Evolutionary conservation across 805 yeast species (phyloP).

Genomic region (Pichia thaimueangensis): DNA sequence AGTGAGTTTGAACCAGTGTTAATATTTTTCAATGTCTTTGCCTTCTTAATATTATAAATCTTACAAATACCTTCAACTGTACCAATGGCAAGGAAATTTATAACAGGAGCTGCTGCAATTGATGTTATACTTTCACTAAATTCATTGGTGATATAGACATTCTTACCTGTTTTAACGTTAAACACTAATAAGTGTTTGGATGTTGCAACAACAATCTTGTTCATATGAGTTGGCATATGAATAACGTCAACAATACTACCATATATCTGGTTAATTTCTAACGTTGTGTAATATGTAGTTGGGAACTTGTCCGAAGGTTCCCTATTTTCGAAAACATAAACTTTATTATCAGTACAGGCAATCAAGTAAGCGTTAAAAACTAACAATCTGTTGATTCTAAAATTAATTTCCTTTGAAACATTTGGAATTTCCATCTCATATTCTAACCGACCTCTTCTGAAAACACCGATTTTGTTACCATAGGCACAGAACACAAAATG

Average conservation of each 20-base stretch:
- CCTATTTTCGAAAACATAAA: constrained; percentile 30
- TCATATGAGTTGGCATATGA: constrained; percentile 89
- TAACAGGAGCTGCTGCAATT: constrained; percentile 79
- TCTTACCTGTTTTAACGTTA: constrained; percentile 74
- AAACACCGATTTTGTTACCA: constrained; percentile 68
- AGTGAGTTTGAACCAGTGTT: constrained; percentile 35
- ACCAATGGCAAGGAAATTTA: constrained; percentile 80
- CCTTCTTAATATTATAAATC: constrained; percentile 64
- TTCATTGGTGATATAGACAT: constrained; percentile 44
- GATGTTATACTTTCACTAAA: constrained; percentile 55
- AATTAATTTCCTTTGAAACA: constrained; percentile 16
- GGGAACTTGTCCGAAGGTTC: constrained; percentile 35
- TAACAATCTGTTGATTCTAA: constrained; percentile 41
- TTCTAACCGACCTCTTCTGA: constrained; percentile 70
- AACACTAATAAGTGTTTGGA: constrained; percentile 51
- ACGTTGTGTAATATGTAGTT: constrained; percentile 61
- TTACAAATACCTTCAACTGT: constrained; percentile 59
- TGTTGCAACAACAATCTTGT: constrained; percentile 84
- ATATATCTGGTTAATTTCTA: constrained; percentile 51
- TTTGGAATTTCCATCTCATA: constrained; percentile 30
- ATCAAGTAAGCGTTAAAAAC: constrained; percentile 77
- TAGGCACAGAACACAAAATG: constrained; percentile 79
- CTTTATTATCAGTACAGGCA: constrained; percentile 38
- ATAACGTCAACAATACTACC: constrained; percentile 64
- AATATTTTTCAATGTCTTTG: constrained; percentile 46